Base-by-base conservation (phyloP, 2,329 filamentous ascomycete species). In the Sporothrix brunneoviolacea region DNA sequence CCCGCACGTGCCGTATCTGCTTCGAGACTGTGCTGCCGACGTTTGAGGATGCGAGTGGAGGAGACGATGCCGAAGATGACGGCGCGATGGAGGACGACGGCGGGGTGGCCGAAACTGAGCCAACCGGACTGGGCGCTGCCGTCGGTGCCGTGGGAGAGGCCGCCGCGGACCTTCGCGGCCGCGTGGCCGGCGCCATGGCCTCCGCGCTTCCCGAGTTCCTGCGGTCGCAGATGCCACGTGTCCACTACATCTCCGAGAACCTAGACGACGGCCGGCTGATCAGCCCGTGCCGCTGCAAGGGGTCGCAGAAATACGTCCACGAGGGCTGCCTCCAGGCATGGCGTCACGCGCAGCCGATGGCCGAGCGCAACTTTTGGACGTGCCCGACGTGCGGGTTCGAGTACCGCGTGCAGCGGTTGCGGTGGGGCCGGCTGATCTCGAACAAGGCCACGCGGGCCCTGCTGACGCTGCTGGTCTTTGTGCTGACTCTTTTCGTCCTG, bases 211-310 rank as follows among this genome's bases (percentile, higher is more conserved):
- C 63, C 58, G 62, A 51, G 50, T 69, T 60, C 54, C 65, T 58
- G 55, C 59, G 50, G 3, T 4, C 28, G 21, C 65, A 57, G 21
- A 53, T 58, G 50, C 55, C 62, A 8, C 60, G 60, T 28, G 61
- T 65, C 8, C 65, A 65, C 18, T 95, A 95, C 62, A 76, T 83
- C 46, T 91, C 88, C 21, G 80, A 86, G 54, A 86, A 88, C 57
- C 76, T 82, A 7, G 76, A 84, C 56, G 77, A 85, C 27, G 88
- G 88, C 35, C 83, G 89, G 45, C 73, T 98, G 24, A 79, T 97
- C 59, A 86, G 86, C 48, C 93, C 93, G 32, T 98, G 93, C 74
- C 83, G 84, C 69, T 98, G 93, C 76, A 94, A 88, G 70, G 93
- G 93, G 47, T 88, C 87, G 35, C 88, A 91, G 59, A 88, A 88